Base-by-base conservation (phyloP, 768 basidiomycete genomes). In the Cystobasidiopsis lactophilus region DNA sequence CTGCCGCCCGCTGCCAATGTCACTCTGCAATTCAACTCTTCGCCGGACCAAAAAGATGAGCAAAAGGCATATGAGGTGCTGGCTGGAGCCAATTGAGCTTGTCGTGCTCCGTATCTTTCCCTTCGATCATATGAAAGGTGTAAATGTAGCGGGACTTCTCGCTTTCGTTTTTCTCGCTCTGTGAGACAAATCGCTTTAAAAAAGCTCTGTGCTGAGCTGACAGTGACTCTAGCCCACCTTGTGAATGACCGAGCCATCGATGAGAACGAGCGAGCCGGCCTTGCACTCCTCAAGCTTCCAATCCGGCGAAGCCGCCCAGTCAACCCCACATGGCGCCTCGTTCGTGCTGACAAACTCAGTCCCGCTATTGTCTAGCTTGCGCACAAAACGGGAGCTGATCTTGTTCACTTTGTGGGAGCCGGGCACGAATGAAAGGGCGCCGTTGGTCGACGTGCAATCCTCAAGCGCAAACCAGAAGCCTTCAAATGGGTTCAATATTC, bases 381-480 rank as follows among this genome's bases (percentile, higher is more conserved):
- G 78, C 19, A 95, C 76, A 63, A 96, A 86, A 11, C 93, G 81
- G 61, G 85, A 82, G 5, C 77, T 74, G 44, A 89, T 76, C 2
- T 10, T 14, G 50, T 75, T 70, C 0, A 71, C 74, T 30, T 80
- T 72, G 66, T 98, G 93, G 1, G 86, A 89, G 21, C 89, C 86
- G 0, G 89, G 88, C 0, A 84, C 70, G 67, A 89, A 91, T 3
- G 80, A 83, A 5, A 88, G 73, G 7, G 85, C 84, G 9, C 86
- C 86, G 60, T 89, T 89, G 40, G 69, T 67, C 2, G 73, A 63
- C 4, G 86, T 88, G 66, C 88, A 93, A 54, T 75, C 73, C 65
- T 96, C 91, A 35, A 98, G 70, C 0, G 91, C 84, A 53, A 96
- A 82, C 93, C 93, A 98, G 64, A 89, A 85, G 2, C 93, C n/a